These are phyloP conservation scores for Raddia guianensis DNA, from an alignment of 176 grass and related monocot genomes.

Conservation along the genomic window DNA sequence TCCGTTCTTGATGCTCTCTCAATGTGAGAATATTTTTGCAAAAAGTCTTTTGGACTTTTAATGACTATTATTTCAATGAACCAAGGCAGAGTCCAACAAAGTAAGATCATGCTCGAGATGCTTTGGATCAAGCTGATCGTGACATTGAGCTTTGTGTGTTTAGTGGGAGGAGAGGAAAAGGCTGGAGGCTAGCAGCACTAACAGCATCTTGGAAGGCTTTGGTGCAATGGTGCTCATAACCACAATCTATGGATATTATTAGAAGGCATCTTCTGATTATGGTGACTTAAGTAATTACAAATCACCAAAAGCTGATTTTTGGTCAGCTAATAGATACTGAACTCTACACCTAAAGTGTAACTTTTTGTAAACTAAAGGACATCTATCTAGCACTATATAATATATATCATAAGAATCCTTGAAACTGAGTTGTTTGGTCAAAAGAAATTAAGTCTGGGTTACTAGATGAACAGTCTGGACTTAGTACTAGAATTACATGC, in stretches of 20 bases:
- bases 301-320: conserved; percentile 32
- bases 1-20: conserved; percentile 40
- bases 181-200: conserved; percentile 55
- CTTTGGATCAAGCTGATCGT: conserved; percentile 57
- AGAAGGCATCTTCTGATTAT: conserved; percentile 53
- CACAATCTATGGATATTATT: conserved; percentile 58
- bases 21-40: conserved; percentile 40
- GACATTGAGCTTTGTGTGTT: conserved; percentile 60
- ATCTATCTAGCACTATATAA: not conserved
- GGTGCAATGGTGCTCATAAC: conserved; percentile 46
- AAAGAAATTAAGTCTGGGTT: conserved; percentile 14
- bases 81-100: conserved; percentile 55
- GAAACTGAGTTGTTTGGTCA: conserved; percentile 6
- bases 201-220: conserved; percentile 53
- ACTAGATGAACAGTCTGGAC: conserved; percentile 18
- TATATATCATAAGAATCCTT: conserved; percentile 19
- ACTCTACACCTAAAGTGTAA: conserved; percentile 10
- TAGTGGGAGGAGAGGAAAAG: conserved; percentile 56
- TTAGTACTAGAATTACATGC: not conserved
- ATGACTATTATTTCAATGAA: conserved; percentile 49
- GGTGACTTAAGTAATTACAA: conserved; percentile 22
- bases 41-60: conserved; percentile 54
- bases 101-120: conserved; percentile 70
- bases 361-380: conserved; percentile 22
- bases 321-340: conserved; percentile 40